A percentile compares a stretch with the other conserved stretches of the same genome.
phyloP scores from a whole-genome alignment of 139 green algal genomes.

The Coelastrella sp. region DNA sequence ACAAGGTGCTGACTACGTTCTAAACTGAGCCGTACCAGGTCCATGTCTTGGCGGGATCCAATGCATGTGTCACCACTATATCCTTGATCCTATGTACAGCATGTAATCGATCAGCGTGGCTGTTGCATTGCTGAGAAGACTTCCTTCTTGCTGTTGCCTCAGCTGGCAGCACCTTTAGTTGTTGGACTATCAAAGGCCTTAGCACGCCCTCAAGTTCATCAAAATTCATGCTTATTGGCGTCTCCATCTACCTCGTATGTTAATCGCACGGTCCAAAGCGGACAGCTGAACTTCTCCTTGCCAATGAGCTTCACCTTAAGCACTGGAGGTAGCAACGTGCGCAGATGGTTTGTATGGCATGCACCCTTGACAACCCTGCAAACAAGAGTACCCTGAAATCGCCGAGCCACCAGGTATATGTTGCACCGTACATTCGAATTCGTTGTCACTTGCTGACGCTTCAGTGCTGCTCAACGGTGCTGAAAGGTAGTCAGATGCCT shows the following conservation, averaged over 20 bases:
- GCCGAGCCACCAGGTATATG: not conserved
- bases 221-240: slow-evolving; percentile 11
- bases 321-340: not conserved
- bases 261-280: no score
- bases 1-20: no score
- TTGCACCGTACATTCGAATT: not conserved
- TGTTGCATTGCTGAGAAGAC: not conserved
- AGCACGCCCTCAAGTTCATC: slow-evolving; percentile 10
- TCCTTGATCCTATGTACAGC: not conserved
- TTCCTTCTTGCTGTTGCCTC: not conserved
- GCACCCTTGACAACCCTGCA: not conserved
- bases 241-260: no score
- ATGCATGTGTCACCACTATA: no score
- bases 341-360: not conserved
- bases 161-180: not conserved
- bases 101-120: not conserved
- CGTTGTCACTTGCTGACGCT: no score
- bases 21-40: no score
- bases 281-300: no score
- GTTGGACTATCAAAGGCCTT: slow-evolving; percentile 4
- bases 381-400: not conserved
- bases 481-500: no score
- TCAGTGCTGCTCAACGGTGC: no score
- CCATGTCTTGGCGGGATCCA: not conserved
- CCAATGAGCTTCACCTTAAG: no score